Conservation (phyloP, 2,329 filamentous ascomycete species). For the Aspergillus felis region DNA sequence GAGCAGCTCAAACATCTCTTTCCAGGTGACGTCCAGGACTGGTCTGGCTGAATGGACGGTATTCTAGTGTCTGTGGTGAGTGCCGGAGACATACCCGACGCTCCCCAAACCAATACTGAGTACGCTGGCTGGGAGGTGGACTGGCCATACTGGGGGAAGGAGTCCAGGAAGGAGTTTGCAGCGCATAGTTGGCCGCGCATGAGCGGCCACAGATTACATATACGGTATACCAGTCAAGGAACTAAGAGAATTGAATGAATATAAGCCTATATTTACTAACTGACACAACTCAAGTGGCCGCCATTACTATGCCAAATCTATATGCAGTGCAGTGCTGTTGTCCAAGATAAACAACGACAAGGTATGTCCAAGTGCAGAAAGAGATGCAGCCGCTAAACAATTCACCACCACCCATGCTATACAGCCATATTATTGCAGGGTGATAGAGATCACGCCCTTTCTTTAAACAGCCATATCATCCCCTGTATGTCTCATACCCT, state of each 20-base stretch:
- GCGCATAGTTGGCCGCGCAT: background rate
- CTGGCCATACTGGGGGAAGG: background rate
- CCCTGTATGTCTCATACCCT: background rate
- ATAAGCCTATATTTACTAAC: background rate
- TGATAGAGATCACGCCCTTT: background rate
- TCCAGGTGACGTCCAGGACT: no score
- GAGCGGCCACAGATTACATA: background rate
- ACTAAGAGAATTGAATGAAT: background rate
- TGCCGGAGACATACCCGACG: no score
- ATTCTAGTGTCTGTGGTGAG: no score
- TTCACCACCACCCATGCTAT: no score
- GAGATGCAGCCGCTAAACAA: no score
- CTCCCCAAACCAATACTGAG: background rate
- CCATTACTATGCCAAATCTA: background rate
- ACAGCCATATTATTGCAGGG: no score
- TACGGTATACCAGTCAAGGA: background rate
- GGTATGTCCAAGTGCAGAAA: background rate
- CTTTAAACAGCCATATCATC: background rate
- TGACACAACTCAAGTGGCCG: background rate
- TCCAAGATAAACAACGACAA: no score
- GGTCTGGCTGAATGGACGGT: constrained; percentile 2
- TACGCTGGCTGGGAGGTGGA: background rate
- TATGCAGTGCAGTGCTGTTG: background rate
- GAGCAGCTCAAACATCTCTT: no score
- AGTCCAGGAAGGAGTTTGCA: background rate